Percentiles rank a stretch among this genome's conserved stretches.
Conservation (phyloP, 2,329 filamentous ascomycete species). For the Botryotinia narcissicola region DNA sequence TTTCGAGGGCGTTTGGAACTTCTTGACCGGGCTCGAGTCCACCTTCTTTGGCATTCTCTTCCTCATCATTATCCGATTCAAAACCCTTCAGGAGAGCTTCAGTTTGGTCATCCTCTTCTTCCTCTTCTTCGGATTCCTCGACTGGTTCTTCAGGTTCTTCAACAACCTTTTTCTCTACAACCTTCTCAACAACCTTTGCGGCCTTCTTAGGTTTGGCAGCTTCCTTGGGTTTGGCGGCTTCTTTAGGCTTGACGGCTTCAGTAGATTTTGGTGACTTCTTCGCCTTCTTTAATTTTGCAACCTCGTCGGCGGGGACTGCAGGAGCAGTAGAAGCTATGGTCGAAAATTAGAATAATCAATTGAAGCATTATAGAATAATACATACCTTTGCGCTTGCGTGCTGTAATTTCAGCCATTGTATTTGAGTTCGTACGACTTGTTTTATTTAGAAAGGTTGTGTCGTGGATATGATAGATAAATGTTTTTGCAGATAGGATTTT, state of each 20-base stretch:
- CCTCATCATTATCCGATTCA: constrained; percentile 42
- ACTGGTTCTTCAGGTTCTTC: constrained; percentile 1
- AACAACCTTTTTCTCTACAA: constrained; percentile 24
- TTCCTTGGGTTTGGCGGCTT: constrained; percentile 36
- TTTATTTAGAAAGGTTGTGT: background rate
- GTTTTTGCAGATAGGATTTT: constrained; percentile 1
- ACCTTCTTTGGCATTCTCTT: constrained; percentile 43
- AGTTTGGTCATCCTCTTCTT: constrained; percentile 50
- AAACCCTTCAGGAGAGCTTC: constrained; percentile 53
- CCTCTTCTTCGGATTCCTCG: constrained; percentile 32
- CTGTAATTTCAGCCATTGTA: constrained; percentile 44
- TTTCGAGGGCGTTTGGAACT: constrained; percentile 31
- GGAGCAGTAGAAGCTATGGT: constrained; percentile 30
- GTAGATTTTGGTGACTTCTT: constrained; percentile 39
- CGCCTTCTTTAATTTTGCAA: constrained; percentile 40
- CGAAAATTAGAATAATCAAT: constrained; percentile 20
- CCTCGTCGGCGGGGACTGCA: constrained; percentile 40
- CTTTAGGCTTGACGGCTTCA: background rate
- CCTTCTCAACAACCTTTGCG: constrained; percentile 21
- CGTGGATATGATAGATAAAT: background rate
- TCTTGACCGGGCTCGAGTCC: constrained; percentile 42
- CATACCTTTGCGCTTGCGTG: constrained; percentile 55
- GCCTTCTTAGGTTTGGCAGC: constrained; percentile 22
- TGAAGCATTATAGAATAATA: background rate
- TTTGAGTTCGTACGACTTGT: too few relatives aligned